phyloP scores from a whole-genome alignment of 2,329 filamentous ascomycete genomes.

The Beauveria rudraprayagi region DNA sequence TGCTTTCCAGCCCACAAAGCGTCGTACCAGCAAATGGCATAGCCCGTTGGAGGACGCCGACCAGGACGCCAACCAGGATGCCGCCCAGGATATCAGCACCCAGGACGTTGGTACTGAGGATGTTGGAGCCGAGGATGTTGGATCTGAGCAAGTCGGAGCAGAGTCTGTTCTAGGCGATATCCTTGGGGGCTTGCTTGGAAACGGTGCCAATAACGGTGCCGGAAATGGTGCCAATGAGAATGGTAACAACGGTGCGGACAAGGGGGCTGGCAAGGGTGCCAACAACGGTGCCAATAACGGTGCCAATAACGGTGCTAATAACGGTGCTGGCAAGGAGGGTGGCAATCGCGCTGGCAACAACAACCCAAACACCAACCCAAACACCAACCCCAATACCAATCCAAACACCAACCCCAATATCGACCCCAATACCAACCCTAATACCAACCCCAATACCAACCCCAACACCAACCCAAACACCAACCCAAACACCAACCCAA shows the following conservation, averaged over 20 bases:
- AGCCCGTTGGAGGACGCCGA: neutral
- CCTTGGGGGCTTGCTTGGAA: neutral
- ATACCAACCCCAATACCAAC: too few species aligned
- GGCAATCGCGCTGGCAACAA: constrained; percentile 4
- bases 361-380: too few species aligned
- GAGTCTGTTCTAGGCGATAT: neutral
- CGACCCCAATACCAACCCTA: too few species aligned
- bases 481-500: neutral
- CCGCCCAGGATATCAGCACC: too few species aligned
- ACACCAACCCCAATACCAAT: too few species aligned
- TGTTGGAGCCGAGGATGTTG: neutral
- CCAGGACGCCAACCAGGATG: too few species aligned
- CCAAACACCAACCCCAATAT: too few species aligned
- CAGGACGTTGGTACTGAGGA: neutral
- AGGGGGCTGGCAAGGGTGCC: neutral
- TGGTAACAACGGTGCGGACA: neutral
- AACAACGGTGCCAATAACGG: neutral
- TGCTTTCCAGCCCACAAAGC: neutral
- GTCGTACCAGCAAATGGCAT: constrained; percentile 5
- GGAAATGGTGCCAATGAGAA: too few species aligned
- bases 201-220: neutral
- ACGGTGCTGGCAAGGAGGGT: neutral
- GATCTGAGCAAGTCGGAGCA: neutral
- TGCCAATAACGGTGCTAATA: neutral
- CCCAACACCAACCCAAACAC: too few species aligned